phyloP scores from a whole-genome alignment of 306 rosid genomes.

The Prunus campanulata region DNA sequence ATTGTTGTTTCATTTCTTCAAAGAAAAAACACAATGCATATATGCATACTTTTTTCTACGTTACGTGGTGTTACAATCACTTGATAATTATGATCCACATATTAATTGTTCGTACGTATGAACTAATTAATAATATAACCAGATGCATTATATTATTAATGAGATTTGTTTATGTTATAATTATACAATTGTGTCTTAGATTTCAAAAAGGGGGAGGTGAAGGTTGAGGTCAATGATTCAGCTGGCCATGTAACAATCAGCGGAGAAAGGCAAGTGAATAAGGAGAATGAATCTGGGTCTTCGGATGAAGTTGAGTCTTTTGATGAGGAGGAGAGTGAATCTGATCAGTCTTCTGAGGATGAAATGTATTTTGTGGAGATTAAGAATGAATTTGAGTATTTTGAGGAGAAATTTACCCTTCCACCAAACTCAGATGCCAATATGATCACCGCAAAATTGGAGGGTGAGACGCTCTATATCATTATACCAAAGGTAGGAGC shows the following conservation, averaged over 20 bases:
- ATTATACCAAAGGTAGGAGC: slow-evolving; percentile 42
- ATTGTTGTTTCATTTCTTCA: background rate
- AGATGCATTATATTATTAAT: too few species aligned
- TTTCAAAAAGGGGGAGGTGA: slow-evolving; percentile 58
- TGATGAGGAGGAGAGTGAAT: too few species aligned
- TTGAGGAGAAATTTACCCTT: slow-evolving; percentile 35
- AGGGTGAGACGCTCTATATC: slow-evolving; percentile 48
- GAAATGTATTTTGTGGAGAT: too few species aligned
- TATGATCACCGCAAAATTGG: slow-evolving; percentile 50
- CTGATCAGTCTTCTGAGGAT: too few species aligned
- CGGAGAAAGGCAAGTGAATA: slow-evolving; percentile 51
- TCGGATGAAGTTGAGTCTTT: too few species aligned
- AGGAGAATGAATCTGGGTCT: slow-evolving; percentile 7
- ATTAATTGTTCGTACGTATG: too few species aligned
- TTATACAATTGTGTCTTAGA: slow-evolving; percentile 24
- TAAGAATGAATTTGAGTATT: slow-evolving; percentile 15
- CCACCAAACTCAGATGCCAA: slow-evolving; percentile 48
- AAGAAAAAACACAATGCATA: background rate
- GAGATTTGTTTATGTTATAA: too few species aligned
- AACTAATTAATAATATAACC: too few species aligned
- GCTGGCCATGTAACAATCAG: slow-evolving; percentile 32
- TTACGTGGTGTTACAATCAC: background rate
- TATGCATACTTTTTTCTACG: background rate
- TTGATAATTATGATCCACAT: background rate
- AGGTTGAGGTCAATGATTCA: slow-evolving; percentile 31